Evolutionary conservation across 1,284 basidiomycete genomes (phyloP).

Genomic region (Retiboletus flavoniger): DNA sequence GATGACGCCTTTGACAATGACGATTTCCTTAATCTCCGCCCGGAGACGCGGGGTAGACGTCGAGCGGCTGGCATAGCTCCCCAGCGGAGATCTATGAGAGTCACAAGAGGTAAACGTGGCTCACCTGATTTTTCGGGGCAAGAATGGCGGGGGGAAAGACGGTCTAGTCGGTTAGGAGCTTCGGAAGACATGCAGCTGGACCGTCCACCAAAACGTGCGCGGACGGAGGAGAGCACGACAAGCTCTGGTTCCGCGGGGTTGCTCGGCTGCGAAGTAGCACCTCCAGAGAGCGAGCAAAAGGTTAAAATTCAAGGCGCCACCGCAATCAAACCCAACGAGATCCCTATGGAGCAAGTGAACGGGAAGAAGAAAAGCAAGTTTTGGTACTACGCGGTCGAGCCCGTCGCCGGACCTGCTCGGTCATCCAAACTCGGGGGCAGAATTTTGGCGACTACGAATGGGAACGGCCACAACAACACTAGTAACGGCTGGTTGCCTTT

Average conservation of each 20-base stretch:
- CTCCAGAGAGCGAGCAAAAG: constrained; percentile 36
- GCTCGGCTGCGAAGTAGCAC: constrained; percentile 29
- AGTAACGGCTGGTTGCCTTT: constrained; percentile 8
- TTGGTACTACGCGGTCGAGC: constrained; percentile 81
- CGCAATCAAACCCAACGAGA: constrained; percentile 63
- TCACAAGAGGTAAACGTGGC: constrained; percentile 50
- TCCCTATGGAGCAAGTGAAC: constrained; percentile 65
- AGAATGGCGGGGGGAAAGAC: constrained; percentile 71
- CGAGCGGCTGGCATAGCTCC: constrained; percentile 37
- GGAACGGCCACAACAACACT: constrained; percentile 16
- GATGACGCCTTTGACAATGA: constrained; percentile 58
- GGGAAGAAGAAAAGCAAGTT: constrained; percentile 80
- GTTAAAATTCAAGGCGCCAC: constrained; percentile 48
- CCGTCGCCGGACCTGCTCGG: constrained; percentile 40
- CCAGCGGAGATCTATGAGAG: constrained; percentile 63
- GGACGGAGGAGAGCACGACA: constrained; percentile 66
- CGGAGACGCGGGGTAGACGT: constrained; percentile 38
- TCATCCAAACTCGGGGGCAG: constrained; percentile 10
- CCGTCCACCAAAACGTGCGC: constrained; percentile 61
- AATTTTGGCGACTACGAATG: constrained; percentile 19
- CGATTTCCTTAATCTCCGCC: constrained; percentile 43
- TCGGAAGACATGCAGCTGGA: constrained; percentile 48
- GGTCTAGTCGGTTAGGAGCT: constrained; percentile 65
- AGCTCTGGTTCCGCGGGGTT: constrained; percentile 51
- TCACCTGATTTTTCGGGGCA: constrained; percentile 49